phyloP scores from a whole-genome alignment of 2,329 filamentous ascomycete genomes.

The Xylaria arbuscula region DNA sequence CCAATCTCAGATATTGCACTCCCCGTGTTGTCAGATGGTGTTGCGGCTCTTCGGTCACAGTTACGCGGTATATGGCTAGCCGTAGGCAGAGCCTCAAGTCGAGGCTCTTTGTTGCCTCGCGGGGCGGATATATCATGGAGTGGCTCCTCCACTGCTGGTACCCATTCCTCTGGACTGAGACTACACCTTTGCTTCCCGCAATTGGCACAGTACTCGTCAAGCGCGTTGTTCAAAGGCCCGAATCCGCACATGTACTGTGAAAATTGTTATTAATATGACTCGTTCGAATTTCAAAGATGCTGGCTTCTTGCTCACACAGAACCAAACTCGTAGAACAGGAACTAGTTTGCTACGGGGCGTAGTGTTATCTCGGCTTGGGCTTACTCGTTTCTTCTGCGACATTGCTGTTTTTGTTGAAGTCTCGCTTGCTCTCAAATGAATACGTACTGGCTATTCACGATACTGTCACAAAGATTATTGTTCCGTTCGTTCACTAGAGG shows the following conservation, averaged over 20 bases:
- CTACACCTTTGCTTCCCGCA: conserved; percentile 9
- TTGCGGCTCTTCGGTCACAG: conserved; percentile 26
- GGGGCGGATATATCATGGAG: conserved; percentile 22
- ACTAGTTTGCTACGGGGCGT: not conserved
- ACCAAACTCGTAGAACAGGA: conserved; percentile 14
- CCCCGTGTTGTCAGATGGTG: conserved; percentile 17
- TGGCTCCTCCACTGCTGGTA: not conserved
- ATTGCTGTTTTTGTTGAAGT: conserved; percentile 8
- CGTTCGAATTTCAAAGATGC: not conserved
- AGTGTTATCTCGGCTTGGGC: not conserved
- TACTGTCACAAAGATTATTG: conserved; percentile 14
- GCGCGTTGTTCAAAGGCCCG: conserved; percentile 3
- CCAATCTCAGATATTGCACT: conserved; percentile 16
- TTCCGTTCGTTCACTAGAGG: conserved; percentile 5
- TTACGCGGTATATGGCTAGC: conserved; percentile 13
- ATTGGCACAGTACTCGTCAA: conserved; percentile 7
- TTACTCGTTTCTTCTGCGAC: conserved; percentile 19
- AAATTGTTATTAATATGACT: conserved; percentile 16
- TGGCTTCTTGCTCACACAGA: conserved; percentile 27
- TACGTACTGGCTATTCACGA: conserved; percentile 20
- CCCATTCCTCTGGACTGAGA: not conserved
- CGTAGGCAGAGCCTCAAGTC: conserved; percentile 22
- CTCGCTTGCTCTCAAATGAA: conserved; percentile 5
- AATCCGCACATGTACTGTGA: conserved; percentile 17
- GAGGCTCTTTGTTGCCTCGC: conserved; percentile 1